Conservation (phyloP, 805 yeast species). For the Zygosaccharomyces bailii region DNA sequence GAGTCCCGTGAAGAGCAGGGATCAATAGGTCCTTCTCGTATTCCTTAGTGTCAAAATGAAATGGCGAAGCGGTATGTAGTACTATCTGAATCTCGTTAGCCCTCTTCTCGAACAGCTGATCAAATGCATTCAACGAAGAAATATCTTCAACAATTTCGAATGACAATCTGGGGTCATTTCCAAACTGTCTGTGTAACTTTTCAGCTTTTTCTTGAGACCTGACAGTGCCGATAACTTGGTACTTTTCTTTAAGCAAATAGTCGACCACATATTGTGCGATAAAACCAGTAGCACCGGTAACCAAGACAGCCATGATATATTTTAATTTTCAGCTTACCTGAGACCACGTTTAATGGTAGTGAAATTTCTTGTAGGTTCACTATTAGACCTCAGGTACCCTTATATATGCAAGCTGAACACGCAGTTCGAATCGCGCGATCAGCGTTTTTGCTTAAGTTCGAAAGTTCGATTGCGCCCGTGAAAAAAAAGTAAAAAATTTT, state of each 20-base stretch:
- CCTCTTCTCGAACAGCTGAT: conserved; percentile 40
- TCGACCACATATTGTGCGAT: conserved; percentile 48
- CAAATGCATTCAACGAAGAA: conserved; percentile 42
- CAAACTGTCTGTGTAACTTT: conserved; percentile 33
- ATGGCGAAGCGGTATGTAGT: conserved; percentile 52
- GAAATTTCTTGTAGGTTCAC: too few relatives aligned
- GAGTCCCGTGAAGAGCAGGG: conserved; percentile 59
- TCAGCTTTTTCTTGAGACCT: conserved; percentile 45
- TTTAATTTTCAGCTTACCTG: background rate
- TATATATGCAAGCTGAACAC: too few relatives aligned
- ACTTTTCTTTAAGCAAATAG: conserved; percentile 39
- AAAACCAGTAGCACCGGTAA: conserved; percentile 52
- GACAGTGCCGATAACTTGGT: conserved; percentile 49
- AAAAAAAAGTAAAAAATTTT: too few relatives aligned
- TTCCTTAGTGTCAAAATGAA: conserved; percentile 34
- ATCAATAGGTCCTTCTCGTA: conserved; percentile 48
- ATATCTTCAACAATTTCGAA: conserved; percentile 38
- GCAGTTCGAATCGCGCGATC: too few relatives aligned
- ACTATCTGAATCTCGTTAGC: conserved; percentile 41
- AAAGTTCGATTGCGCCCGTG: background rate
- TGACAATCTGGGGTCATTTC: conserved; percentile 21
- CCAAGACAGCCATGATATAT: conserved; percentile 34
- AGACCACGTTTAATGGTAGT: too few relatives aligned
- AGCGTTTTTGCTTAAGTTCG: background rate
- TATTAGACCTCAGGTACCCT: too few relatives aligned